Conservation (phyloP, 2,329 filamentous ascomycete species). For the Clonostachys sp. region DNA sequence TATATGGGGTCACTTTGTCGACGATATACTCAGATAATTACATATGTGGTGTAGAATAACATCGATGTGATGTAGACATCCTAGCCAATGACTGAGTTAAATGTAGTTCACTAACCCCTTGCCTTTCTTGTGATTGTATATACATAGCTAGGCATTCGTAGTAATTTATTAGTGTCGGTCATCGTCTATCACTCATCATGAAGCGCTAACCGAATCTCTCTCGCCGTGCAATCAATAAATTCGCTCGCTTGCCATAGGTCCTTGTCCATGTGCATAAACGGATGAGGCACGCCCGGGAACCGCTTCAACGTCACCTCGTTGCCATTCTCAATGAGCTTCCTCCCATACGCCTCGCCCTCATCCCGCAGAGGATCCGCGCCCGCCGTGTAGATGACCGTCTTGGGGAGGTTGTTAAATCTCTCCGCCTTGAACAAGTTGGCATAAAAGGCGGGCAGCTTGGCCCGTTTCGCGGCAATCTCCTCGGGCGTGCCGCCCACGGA, state of each 20-base stretch:
- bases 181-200: not conserved
- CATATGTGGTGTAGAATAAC: too few relatives aligned
- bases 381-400: slow-evolving; percentile 34
- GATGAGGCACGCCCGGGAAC: slow-evolving; percentile 42
- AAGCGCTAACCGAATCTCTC: slow-evolving; percentile 20
- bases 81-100: too few relatives aligned
- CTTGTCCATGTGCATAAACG: slow-evolving; percentile 43
- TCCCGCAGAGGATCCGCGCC: slow-evolving; percentile 39
- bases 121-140: too few relatives aligned
- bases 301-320: slow-evolving; percentile 37
- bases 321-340: slow-evolving; percentile 33
- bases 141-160: too few relatives aligned
- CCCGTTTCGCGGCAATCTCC: slow-evolving; percentile 4
- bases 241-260: slow-evolving; percentile 26
- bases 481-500: slow-evolving; percentile 10
- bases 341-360: slow-evolving; percentile 41
- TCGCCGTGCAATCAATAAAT: slow-evolving; percentile 23
- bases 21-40: too few relatives aligned
- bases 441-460: slow-evolving; percentile 13
- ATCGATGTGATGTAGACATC: too few relatives aligned
- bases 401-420: slow-evolving; percentile 21
- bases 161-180: too few relatives aligned
- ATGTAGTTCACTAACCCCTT: too few relatives aligned
- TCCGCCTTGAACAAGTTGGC: slow-evolving; percentile 27
- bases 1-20: too few relatives aligned